Evolutionary conservation across 257 asterid genomes (phyloP).

Genomic region (Gentiana macrophylla): DNA sequence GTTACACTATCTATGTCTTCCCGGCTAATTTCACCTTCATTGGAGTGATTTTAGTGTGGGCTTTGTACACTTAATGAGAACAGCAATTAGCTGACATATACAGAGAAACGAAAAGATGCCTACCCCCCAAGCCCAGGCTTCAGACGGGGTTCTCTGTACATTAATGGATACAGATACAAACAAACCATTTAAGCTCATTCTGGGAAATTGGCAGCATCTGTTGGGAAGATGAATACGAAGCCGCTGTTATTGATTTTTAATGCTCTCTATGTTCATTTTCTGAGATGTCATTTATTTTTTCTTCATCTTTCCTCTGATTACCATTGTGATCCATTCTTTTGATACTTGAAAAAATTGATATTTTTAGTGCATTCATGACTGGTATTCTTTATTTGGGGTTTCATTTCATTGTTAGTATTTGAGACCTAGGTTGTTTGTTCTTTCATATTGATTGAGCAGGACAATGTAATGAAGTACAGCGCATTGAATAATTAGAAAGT

Average conservation of each 20-base stretch:
- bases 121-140: slow-evolving; percentile 19
- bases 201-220: slow-evolving; percentile 26
- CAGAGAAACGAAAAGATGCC: slow-evolving; percentile 17
- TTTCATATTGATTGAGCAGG: too few relatives aligned
- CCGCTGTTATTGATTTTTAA: slow-evolving; percentile 29
- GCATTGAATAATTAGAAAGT: neutral
- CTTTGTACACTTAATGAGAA: slow-evolving; percentile 23
- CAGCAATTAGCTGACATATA: slow-evolving; percentile 18
- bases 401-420: neutral
- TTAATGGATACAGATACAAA: slow-evolving; percentile 44
- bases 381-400: neutral
- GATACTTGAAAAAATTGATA: neutral
- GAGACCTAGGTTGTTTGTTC: neutral
- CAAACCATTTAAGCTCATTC: slow-evolving; percentile 37
- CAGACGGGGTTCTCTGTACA: slow-evolving; percentile 30
- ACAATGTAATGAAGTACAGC: neutral
- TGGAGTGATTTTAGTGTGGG: slow-evolving; percentile 28
- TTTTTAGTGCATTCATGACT: slow-evolving; percentile 1
- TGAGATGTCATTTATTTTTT: neutral
- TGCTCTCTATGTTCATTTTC: slow-evolving; percentile 39
- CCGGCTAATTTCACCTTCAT: slow-evolving; percentile 11
- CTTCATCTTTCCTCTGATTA: neutral
- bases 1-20: slow-evolving; percentile 9
- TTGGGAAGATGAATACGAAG: slow-evolving; percentile 36
- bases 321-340: too few relatives aligned